These are phyloP conservation scores for Plasmodium gonderi DNA, from an alignment of 169 alveolate species.

Conservation along the genomic window DNA sequence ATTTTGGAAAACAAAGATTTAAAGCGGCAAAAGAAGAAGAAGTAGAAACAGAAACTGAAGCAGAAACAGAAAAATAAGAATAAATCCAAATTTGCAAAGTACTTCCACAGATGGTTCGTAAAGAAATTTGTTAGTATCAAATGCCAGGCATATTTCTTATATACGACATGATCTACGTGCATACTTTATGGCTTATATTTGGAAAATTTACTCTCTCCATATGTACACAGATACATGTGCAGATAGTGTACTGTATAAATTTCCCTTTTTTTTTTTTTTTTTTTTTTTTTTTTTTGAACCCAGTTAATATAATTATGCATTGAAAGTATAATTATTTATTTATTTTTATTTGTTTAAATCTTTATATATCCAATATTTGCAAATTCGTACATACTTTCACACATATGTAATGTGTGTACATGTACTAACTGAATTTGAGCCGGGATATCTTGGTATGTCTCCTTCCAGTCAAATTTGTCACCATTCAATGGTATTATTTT, in stretches of 20 bases:
- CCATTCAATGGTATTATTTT: conserved; percentile 67
- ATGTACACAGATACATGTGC: too few species aligned
- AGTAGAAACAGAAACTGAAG: not conserved
- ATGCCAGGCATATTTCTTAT: not conserved
- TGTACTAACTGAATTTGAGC: conserved; percentile 36
- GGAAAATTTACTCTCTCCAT: not conserved
- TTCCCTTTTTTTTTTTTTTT: too few species aligned
- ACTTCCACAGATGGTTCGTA: not conserved
- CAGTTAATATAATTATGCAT: too few species aligned
- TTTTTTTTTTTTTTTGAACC: too few species aligned
- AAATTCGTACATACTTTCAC: not conserved
- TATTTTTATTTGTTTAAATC: not conserved
- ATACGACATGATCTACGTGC: too few species aligned
- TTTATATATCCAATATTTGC: not conserved
- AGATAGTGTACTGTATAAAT: not conserved
- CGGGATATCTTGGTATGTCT: conserved; percentile 50
- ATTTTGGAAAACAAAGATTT: conserved; percentile 56
- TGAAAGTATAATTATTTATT: too few species aligned
- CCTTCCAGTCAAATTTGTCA: conserved; percentile 63
- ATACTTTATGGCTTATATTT: not conserved
- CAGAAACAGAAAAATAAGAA: not conserved
- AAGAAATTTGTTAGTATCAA: not conserved
- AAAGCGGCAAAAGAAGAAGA: not conserved
- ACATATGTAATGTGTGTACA: not conserved
- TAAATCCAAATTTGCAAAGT: not conserved